Evolutionary conservation across 31 red algal species (phyloP), one percentile per base, ranked within the genome.

Genomic region (Odonthalia washingtoniensis): DNA sequence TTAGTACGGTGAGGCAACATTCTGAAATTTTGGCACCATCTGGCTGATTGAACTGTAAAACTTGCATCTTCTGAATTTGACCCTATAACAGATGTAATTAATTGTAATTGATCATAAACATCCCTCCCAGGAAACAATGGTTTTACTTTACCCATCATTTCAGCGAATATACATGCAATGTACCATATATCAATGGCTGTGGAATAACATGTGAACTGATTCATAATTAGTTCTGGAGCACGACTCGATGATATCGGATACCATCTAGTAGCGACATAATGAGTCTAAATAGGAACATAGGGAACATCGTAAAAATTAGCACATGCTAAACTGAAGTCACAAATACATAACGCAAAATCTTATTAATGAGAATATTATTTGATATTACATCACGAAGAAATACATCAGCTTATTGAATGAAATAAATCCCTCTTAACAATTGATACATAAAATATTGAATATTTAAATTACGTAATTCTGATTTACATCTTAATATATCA

Each of bases 131-230:
- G 95, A 72, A 97, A 94, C 14, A 97, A 69, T 35, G 90, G 95
- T 36, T 75, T 77, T 31, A 79, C 72, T 41, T 86, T 77, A 5
- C 75, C 78, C 28, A 97, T 68, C 83, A 97, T 91, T 60, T 97
- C 95, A 5, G 95, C 95, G 79, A 97, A 91, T 57, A 97, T 97
- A 81, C 95, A 97, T 24, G 90, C 95, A 16, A 76, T 80, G 31
- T 83, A 89, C 95, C 95, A 97, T 18, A 97, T 90, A 78, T 97
- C 95, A 37, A 97, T 97, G 46, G 95, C 95, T 4, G 95, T 93
- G 5, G 91, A 88, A 88, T 97, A 97, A 46, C 90, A 78, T 0
- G 90, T 90, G 74, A 80, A 90, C 70, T 93, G 89, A 5, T 90
- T 77, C 90, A 97, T 93, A 57, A 97, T 87, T 18, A 97, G 90